Base-by-base conservation (phyloP, 2,329 filamentous ascomycete species). In the Talaromyces sp. region DNA sequence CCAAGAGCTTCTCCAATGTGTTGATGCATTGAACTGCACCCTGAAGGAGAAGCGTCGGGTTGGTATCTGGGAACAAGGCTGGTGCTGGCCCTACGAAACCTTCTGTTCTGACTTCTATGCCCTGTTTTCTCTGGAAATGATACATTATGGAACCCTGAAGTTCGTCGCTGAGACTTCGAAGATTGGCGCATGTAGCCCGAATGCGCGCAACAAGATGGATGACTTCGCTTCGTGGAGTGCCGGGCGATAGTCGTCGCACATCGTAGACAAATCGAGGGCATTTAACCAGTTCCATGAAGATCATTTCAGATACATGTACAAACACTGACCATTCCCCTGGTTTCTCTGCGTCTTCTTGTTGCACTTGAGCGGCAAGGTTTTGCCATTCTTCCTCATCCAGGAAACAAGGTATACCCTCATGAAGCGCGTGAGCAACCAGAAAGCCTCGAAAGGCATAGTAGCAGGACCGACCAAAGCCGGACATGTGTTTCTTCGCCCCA, bases 381-480 rank as follows among this genome's bases (percentile, higher is more conserved):
- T 74, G 68, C 77, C 77, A 78, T 47, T 74, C 73, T 1, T 76
- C 74, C 19, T 73, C 68, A 56, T 73, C 70, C 16, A 78, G 62
- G 60, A 78, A 77, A 61, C 76, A 79, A 7, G 73, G 67, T 45
- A 74, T 72, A 10, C 74, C 72, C 13, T 72, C 67, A 16, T 75
- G 67, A 41, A 77, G 69, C 2, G 76, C 74, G 19, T 75, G 72
- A 14, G 75, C 73, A 35, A 78, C 69, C 4, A 79, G 67, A 13
- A 75, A 75, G 35, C 74, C 72, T 14, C 77, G 75, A 68, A 72
- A 78, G 7, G 75, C 73, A 16, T 77, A 70, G 37, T 74, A 78
- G 58, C 77, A 68, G 27, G 73, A 71, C 10, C 73, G 72, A 24
- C 75, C 76, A 41, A 78, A 72, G 0, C 76, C 76, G n/a, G 67